Conservation (phyloP, 805 yeast genomes). For the Grigorovia yakushimaensis region DNA sequence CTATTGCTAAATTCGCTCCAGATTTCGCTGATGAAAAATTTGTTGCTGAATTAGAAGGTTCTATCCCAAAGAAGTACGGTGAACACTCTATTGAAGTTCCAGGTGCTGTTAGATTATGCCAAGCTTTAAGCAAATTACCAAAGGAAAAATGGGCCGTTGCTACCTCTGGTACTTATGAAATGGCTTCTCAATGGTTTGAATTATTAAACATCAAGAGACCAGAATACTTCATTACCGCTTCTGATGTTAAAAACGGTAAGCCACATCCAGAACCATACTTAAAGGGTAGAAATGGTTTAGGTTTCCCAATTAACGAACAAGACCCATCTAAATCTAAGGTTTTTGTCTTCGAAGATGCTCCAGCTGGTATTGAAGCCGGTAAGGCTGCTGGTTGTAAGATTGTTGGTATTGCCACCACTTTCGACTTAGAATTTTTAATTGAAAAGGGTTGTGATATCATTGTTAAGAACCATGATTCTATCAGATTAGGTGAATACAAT, state of each 20-base stretch:
- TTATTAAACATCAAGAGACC: constrained; percentile 56
- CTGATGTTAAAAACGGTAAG: constrained; percentile 68
- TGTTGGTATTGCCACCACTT: constrained; percentile 76
- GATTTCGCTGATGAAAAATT: constrained; percentile 58
- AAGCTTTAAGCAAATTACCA: constrained; percentile 41
- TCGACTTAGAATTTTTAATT: constrained; percentile 57
- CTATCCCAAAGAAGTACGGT: constrained; percentile 64
- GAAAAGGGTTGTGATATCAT: constrained; percentile 76
- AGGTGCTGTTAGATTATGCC: constrained; percentile 61
- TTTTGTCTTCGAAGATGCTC: constrained; percentile 82
- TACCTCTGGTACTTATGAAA: constrained; percentile 68
- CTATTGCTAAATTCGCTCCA: constrained; percentile 64
- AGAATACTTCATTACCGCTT: constrained; percentile 72
- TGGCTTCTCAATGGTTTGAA: constrained; percentile 73
- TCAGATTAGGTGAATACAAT: constrained; percentile 49
- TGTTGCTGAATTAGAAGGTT: constrained; percentile 56
- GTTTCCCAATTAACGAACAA: constrained; percentile 29
- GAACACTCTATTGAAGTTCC: constrained; percentile 64
- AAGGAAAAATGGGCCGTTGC: constrained; percentile 74
- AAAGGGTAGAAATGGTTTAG: constrained; percentile 38
- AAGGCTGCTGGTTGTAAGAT: constrained; percentile 74
- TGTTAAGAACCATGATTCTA: constrained; percentile 58
- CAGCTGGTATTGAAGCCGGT: constrained; percentile 80
- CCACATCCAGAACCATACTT: constrained; percentile 82
- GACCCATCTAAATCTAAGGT: constrained; percentile 33